Evolutionary conservation across 352 stramenopile species (phyloP).

Genomic region (Phytopythium helicoides): DNA sequence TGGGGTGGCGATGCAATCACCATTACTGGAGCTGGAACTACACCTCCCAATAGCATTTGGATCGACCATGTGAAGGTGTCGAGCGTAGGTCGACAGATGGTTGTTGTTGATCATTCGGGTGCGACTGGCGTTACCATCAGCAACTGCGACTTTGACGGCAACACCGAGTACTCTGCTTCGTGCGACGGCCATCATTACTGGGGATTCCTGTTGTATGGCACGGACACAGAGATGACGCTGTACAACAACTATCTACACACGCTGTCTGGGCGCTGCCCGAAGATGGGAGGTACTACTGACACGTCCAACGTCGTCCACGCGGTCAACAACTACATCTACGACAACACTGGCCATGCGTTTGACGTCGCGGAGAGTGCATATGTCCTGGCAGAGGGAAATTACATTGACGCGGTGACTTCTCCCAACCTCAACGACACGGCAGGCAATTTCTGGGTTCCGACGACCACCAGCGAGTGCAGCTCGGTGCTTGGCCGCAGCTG

Average conservation of each 20-base stretch:
- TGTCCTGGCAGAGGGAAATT: slow-evolving; percentile 22
- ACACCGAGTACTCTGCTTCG: slow-evolving; percentile 18
- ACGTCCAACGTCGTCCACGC: slow-evolving; percentile 22
- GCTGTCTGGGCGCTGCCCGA: slow-evolving; percentile 34
- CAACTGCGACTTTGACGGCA: slow-evolving; percentile 37
- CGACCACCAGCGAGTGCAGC: slow-evolving; percentile 8
- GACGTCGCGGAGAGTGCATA: slow-evolving; percentile 18
- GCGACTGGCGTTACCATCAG: slow-evolving; percentile 34
- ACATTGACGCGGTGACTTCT: slow-evolving; percentile 17
- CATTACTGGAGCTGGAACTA: neutral
- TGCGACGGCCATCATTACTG: slow-evolving; percentile 51
- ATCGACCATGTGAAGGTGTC: slow-evolving; percentile 34
- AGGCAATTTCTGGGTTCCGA: slow-evolving; percentile 22
- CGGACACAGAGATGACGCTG: slow-evolving; percentile 22
- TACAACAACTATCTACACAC: slow-evolving; percentile 31
- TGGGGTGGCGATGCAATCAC: slow-evolving; percentile 22
- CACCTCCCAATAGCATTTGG: slow-evolving; percentile 21
- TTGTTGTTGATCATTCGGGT: slow-evolving; percentile 31
- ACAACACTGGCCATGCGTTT: slow-evolving; percentile 13
- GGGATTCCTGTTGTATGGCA: slow-evolving; percentile 25
- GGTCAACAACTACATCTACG: slow-evolving; percentile 27
- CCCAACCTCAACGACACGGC: slow-evolving; percentile 15
- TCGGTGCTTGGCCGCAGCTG: slow-evolving; percentile 15
- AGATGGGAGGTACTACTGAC: slow-evolving; percentile 21
- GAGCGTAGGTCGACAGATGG: slow-evolving; percentile 29